Percentiles rank a stretch among this genome's conserved stretches.
phyloP scores from a whole-genome alignment of 257 asterid genomes.

The Craterostigma plantagineum region DNA sequence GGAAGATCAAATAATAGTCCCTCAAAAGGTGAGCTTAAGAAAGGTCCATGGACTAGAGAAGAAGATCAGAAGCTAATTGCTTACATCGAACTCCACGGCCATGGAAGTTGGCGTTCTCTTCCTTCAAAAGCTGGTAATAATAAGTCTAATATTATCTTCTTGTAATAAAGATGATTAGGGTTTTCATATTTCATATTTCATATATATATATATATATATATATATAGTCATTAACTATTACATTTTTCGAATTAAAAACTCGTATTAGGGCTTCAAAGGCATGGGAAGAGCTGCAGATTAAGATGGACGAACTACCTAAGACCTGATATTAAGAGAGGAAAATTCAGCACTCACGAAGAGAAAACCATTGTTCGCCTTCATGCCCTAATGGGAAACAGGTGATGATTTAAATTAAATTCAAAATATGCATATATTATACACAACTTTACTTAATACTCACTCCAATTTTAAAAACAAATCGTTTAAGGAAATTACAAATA shows the following conservation, averaged over 20 bases:
- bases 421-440: no score
- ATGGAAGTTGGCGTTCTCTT: conserved; percentile 46
- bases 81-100: conserved; percentile 28
- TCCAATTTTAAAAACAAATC: no score
- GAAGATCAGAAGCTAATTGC: conserved; percentile 39
- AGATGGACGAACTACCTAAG: conserved; percentile 40
- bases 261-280: conserved; percentile 30
- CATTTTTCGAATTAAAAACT: no score
- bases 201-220: no score
- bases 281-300: conserved; percentile 48
- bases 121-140: conserved; percentile 37
- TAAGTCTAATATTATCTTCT: not conserved
- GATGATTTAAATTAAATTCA: not conserved
- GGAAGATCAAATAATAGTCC: no score
- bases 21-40: conserved; percentile 21
- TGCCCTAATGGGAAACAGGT: conserved; percentile 19
- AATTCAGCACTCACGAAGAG: conserved; percentile 36
- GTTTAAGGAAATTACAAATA: no score
- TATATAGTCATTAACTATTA: not conserved
- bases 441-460: no score
- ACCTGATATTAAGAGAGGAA: conserved; percentile 41
- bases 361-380: conserved; percentile 46
- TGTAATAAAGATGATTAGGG: not conserved
- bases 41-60: conserved; percentile 51
- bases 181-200: no score